phyloP scores from a whole-genome alignment of 805 yeast species.

The Hanseniaspora hatyaiensis region DNA sequence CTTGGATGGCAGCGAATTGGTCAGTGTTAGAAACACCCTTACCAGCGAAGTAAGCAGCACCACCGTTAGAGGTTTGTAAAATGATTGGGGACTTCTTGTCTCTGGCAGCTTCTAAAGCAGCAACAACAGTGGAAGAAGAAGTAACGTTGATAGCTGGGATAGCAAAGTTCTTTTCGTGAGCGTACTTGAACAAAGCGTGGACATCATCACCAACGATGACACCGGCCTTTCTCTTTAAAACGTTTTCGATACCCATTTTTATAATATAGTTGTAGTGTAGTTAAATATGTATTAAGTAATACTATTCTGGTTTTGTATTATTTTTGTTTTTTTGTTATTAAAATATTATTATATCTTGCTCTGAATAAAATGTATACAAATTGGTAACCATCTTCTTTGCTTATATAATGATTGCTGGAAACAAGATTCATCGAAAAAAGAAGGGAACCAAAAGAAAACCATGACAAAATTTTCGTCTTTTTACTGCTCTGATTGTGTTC shows the following conservation, averaged over 20 bases:
- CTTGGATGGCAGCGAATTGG: slow-evolving; percentile 89
- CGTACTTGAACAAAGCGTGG: slow-evolving; percentile 67
- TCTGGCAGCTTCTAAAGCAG: slow-evolving; percentile 95
- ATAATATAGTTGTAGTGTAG: neutral
- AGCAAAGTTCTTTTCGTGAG: slow-evolving; percentile 86
- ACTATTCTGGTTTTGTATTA: slow-evolving; percentile 4
- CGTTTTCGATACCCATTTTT: slow-evolving; percentile 56
- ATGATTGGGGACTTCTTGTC: slow-evolving; percentile 91
- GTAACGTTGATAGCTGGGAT: slow-evolving; percentile 98
- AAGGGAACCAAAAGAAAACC: no score
- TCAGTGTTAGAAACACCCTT: slow-evolving; percentile 91
- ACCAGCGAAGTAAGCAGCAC: slow-evolving; percentile 99
- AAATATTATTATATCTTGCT: neutral
- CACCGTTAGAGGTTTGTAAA: slow-evolving; percentile 95
- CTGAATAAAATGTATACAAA: no score
- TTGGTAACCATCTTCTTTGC: no score
- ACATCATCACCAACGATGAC: slow-evolving; percentile 99
- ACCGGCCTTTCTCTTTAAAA: slow-evolving; percentile 84
- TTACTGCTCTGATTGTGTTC: no score
- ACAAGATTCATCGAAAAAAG: no score
- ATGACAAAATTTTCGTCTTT: no score
- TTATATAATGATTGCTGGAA: no score
- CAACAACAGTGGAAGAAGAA: slow-evolving; percentile 91
- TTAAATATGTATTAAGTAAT: neutral
- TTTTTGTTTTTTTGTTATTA: neutral